These are phyloP conservation scores for Neofusicoccum kwambonambiense DNA, from an alignment of 2,329 filamentous ascomycete species.

Conservation along the genomic window DNA sequence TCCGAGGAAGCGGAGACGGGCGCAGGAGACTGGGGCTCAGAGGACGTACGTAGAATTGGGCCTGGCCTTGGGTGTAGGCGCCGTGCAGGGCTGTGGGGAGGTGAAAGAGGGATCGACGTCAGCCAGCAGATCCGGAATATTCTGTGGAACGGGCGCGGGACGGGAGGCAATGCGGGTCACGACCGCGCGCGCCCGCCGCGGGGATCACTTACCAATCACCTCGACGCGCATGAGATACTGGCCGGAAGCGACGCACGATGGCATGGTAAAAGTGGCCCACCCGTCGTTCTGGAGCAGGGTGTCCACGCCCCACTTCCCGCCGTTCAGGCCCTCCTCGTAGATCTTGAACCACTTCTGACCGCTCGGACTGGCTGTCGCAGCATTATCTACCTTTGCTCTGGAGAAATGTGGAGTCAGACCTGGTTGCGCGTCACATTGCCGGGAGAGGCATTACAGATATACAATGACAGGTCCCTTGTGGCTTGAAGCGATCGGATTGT, in stretches of 20 bases:
- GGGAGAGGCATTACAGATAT: slow-evolving; percentile 30
- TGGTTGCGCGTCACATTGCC: background rate
- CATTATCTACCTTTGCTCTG: slow-evolving; percentile 41
- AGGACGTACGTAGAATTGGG: slow-evolving; percentile 17
- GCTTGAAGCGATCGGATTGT: slow-evolving; percentile 50
- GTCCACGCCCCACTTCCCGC: slow-evolving; percentile 51
- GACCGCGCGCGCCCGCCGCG: background rate
- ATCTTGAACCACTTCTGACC: slow-evolving; percentile 45
- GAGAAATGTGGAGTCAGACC: background rate
- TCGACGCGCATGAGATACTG: slow-evolving; percentile 27
- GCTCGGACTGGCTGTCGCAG: slow-evolving; percentile 36
- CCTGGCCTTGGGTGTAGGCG: slow-evolving; percentile 17
- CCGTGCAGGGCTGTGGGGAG: slow-evolving; percentile 19
- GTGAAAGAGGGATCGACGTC: slow-evolving; percentile 2
- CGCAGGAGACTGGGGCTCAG: background rate
- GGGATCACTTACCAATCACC: slow-evolving; percentile 19
- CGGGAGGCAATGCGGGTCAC: background rate
- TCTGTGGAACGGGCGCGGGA: background rate
- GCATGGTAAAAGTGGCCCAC: slow-evolving; percentile 41
- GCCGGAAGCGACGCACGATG: slow-evolving; percentile 35
- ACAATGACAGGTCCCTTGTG: slow-evolving; percentile 47
- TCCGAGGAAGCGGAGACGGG: background rate
- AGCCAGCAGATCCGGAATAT: slow-evolving; percentile 7
- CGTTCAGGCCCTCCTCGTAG: slow-evolving; percentile 40
- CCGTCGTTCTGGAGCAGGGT: slow-evolving; percentile 48